Evolutionary conservation across 2,329 filamentous ascomycete genomes (phyloP), one percentile per base, ranked within the genome.

Genomic region (Apiospora arundinis): DNA sequence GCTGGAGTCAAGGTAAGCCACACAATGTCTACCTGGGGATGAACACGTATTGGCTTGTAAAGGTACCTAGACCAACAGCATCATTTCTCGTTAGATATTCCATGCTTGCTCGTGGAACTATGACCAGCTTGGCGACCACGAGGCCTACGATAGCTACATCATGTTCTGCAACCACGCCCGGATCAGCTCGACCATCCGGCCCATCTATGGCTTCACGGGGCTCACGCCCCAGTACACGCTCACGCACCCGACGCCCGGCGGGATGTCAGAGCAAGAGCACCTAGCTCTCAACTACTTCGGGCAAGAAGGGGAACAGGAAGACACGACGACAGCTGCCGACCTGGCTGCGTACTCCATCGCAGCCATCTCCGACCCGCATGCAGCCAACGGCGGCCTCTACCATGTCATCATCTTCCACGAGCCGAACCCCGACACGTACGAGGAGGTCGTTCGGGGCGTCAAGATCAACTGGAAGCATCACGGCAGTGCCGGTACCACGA

Each of bases 101-200:
- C 70, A 77, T 45, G 79, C 79, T 2, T 70, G 74, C 5, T 74
- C 73, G 12, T 82, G 81, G 80, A 82, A 76, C 71, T 71, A 74
- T 48, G 80, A 82, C 70, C 82, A 80, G 21, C 73, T 80, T 4
- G 76, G 77, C 14, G 72, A 76, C 8, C 69, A 75, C 21, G 77
- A 80, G 67, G 68, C 70, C 18, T 82, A 81, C 70, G 78, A 81
- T 68, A 32, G 74, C 0, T 74, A 76, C 68, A 78, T 80, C 14
- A 72, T 76, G 18, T 82, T 82, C 48, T 71, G 75, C 37, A 70
- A 76, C 12, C 77, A 80, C 2, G 77, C 73, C n/a, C 71, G 71
- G 6, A 67, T 76, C 21, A 77, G 74, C 9, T 75, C 71, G 14
- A 40, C 60, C 16, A 75, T 81, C 46, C 76, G 77, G 21, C 75